phyloP scores from a whole-genome alignment of 2,329 filamentous ascomycete genomes.

The Phialemonium atrogriseum region DNA sequence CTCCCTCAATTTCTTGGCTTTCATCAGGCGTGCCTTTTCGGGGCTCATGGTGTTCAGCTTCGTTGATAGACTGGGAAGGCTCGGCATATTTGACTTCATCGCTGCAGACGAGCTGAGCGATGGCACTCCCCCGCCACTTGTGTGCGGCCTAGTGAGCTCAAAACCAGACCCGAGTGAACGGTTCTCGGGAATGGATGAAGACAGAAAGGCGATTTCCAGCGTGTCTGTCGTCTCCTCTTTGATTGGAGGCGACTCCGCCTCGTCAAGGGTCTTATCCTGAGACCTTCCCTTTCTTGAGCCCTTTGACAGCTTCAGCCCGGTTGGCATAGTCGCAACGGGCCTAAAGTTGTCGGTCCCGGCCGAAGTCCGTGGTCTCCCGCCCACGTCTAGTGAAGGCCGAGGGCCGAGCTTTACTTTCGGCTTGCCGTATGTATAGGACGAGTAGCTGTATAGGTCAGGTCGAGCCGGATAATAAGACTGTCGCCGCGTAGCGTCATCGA shows the following conservation, averaged over 20 bases:
- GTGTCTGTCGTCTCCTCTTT: constrained; percentile 19
- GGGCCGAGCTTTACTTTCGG: constrained; percentile 87
- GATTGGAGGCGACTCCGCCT: constrained; percentile 20
- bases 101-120: constrained; percentile 37
- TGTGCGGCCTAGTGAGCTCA: constrained; percentile 22
- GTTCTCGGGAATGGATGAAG: constrained; percentile 24
- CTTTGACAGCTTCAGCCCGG: constrained; percentile 65
- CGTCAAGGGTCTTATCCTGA: constrained; percentile 21
- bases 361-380: constrained; percentile 52
- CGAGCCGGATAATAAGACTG: constrained; percentile 44
- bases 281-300: constrained; percentile 43
- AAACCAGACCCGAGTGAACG: constrained; percentile 17
- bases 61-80: constrained; percentile 30
- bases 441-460: constrained; percentile 40
- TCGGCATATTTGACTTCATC: constrained; percentile 27
- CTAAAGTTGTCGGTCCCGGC: constrained; percentile 52
- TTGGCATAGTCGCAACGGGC: constrained; percentile 71
- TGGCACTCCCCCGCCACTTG: constrained; percentile 27
- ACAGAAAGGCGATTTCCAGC: neutral
- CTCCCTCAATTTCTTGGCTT: constrained; percentile 83
- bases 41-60: constrained; percentile 58
- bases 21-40: constrained; percentile 89
- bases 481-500: constrained; percentile 32
- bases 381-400: constrained; percentile 63
- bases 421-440: constrained; percentile 47